These are phyloP conservation scores for Amanita rimosa DNA, from an alignment of 768 basidiomycete genomes.

Conservation along the genomic window DNA sequence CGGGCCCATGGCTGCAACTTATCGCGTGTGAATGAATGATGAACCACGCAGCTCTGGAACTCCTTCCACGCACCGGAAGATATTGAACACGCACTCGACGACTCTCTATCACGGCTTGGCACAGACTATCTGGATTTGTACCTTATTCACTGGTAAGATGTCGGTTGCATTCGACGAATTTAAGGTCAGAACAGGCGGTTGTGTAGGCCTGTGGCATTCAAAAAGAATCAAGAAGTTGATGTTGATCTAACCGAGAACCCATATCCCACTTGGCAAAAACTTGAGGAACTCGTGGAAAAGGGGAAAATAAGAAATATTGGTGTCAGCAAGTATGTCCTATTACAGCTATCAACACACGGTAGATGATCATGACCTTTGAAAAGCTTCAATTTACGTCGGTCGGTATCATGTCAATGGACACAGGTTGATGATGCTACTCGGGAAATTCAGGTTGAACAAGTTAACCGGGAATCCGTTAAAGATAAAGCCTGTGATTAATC, in stretches of 20 bases:
- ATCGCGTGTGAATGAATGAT: background rate
- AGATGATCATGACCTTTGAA: background rate
- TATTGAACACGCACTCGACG: conserved; percentile 55
- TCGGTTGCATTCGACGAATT: background rate
- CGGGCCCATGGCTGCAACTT: background rate
- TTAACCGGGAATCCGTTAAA: conserved; percentile 50
- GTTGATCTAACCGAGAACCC: conserved; percentile 54
- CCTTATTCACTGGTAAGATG: conserved; percentile 62
- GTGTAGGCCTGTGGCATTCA: conserved; percentile 56
- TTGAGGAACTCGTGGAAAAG: conserved; percentile 67
- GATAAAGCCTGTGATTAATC: conserved; percentile 59
- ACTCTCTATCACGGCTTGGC: conserved; percentile 47
- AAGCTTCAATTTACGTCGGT: conserved; percentile 53
- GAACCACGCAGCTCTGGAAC: conserved; percentile 43
- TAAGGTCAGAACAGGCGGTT: background rate
- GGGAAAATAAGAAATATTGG: conserved; percentile 76
- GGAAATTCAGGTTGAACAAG: conserved; percentile 37
- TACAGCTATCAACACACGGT: background rate
- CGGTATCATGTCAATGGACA: conserved; percentile 9
- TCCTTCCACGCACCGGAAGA: conserved; percentile 65
- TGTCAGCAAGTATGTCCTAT: conserved; percentile 57
- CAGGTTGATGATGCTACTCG: conserved; percentile 6
- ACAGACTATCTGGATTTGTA: conserved; percentile 73
- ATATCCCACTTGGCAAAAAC: conserved; percentile 71
- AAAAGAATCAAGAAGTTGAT: conserved; percentile 31